Evolutionary conservation across 306 rosid genomes (phyloP).

Genomic region (Cucurbita ficifolia): DNA sequence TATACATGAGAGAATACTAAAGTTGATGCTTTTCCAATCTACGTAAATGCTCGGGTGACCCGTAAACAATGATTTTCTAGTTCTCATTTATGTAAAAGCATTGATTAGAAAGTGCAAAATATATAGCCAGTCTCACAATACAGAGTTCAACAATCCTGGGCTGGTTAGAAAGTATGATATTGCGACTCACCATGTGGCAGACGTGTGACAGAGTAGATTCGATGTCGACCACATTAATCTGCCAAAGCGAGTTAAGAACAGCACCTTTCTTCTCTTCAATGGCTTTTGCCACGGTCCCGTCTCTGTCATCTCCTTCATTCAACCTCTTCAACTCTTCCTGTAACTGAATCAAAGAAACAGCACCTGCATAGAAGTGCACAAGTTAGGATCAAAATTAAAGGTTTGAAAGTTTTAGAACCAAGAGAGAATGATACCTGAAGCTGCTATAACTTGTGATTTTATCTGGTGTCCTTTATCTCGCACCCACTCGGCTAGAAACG

Average conservation of each 20-base stretch:
- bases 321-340: slow-evolving; percentile 78
- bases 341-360: slow-evolving; percentile 80
- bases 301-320: slow-evolving; percentile 49
- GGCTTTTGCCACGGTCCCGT: slow-evolving; percentile 48
- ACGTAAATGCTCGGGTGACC: neutral
- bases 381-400: neutral
- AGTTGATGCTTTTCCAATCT: neutral
- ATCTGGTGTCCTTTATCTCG: slow-evolving; percentile 84
- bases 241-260: slow-evolving; percentile 82
- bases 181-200: slow-evolving; percentile 70
- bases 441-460: slow-evolving; percentile 92
- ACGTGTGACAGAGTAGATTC: slow-evolving; percentile 79
- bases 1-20: too few species aligned
- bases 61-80: neutral
- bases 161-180: slow-evolving; percentile 2
- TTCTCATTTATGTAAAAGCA: neutral
- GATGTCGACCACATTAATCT: slow-evolving; percentile 82
- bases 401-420: neutral
- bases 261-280: slow-evolving; percentile 72
- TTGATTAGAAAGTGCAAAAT: neutral
- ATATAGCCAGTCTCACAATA: neutral
- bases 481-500: slow-evolving; percentile 94
- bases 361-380: slow-evolving; percentile 38
- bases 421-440: slow-evolving; percentile 49
- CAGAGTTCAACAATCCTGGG: neutral